A percentile compares a stretch with the other conserved stretches of the same genome.
Evolutionary conservation across 1,284 basidiomycete species (phyloP).

Genomic region (Rhizopogon parksii): DNA sequence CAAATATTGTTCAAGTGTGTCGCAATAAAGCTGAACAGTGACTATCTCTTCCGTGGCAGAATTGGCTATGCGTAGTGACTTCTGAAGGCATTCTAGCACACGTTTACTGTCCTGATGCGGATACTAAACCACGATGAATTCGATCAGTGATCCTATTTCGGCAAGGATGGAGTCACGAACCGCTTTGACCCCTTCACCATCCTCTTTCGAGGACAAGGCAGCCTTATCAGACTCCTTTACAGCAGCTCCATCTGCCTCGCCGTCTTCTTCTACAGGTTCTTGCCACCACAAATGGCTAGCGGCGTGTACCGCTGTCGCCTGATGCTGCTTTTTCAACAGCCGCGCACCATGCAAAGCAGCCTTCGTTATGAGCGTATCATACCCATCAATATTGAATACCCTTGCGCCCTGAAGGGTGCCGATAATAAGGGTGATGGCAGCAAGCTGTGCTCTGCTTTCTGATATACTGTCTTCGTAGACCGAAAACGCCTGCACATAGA

Average conservation of each 20-base stretch:
- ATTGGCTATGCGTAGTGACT: slow-evolving; percentile 87
- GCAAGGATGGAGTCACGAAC: slow-evolving; percentile 36
- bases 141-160: background rate
- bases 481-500: slow-evolving; percentile 92
- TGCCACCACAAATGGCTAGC: slow-evolving; percentile 98
- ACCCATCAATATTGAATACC: slow-evolving; percentile 87
- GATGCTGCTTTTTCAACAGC: slow-evolving; percentile 92
- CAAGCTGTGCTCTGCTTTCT: slow-evolving; percentile 85
- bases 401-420: slow-evolving; percentile 77
- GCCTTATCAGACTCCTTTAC: slow-evolving; percentile 22
- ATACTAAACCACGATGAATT: slow-evolving; percentile 39
- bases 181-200: slow-evolving; percentile 47
- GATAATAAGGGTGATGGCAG: slow-evolving; percentile 90
- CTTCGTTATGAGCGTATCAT: slow-evolving; percentile 93
- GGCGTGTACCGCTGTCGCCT: slow-evolving; percentile 87
- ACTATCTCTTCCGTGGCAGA: slow-evolving; percentile 93
- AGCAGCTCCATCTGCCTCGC: slow-evolving; percentile 31
- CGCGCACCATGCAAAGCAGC: slow-evolving; percentile 92
- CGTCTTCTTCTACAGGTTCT: slow-evolving; percentile 43
- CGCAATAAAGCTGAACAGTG: slow-evolving; percentile 88
- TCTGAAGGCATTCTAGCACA: slow-evolving; percentile 91
- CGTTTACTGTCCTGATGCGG: slow-evolving; percentile 92
- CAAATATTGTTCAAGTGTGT: slow-evolving; percentile 88
- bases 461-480: slow-evolving; percentile 95
- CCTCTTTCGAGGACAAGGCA: slow-evolving; percentile 34